Evolutionary conservation across 163 green algal genomes (phyloP).

Genomic region (Chloromonas sp.): DNA sequence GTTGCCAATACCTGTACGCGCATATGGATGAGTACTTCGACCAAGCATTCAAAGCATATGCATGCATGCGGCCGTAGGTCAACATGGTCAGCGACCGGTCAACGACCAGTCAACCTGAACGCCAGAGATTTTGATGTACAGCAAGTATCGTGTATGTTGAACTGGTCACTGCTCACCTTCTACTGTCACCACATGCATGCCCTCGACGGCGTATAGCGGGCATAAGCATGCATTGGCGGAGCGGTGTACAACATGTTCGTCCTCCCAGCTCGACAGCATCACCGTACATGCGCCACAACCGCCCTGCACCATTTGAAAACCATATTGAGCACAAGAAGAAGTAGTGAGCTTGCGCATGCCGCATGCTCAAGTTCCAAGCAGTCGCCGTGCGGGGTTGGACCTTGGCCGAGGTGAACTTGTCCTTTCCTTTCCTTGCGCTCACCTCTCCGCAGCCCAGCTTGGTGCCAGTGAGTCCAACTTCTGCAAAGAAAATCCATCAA

Average conservation of each 20-base stretch:
- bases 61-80: too few species aligned
- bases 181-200: conserved; percentile 90
- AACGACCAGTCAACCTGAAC: too few species aligned
- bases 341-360: too few species aligned
- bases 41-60: too few species aligned
- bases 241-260: conserved; percentile 59
- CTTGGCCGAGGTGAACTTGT: background rate
- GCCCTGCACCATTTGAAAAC: conserved; percentile 31
- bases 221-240: conserved; percentile 94
- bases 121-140: too few species aligned
- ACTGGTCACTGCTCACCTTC: conserved; percentile 56
- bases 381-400: too few species aligned
- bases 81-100: too few species aligned
- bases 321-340: too few species aligned
- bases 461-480: conserved; percentile 79
- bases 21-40: background rate
- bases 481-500: conserved; percentile 36
- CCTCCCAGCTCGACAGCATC: conserved; percentile 77
- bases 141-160: too few species aligned
- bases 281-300: conserved; percentile 96
- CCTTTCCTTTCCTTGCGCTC: background rate
- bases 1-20: conserved; percentile 76
- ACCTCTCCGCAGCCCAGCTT: conserved; percentile 93
- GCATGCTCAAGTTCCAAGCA: too few species aligned
- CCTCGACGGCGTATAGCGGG: conserved; percentile 89